Base-by-base conservation (phyloP, 1,139 yeast species). In the Candida pseudoviswanathii region DNA sequence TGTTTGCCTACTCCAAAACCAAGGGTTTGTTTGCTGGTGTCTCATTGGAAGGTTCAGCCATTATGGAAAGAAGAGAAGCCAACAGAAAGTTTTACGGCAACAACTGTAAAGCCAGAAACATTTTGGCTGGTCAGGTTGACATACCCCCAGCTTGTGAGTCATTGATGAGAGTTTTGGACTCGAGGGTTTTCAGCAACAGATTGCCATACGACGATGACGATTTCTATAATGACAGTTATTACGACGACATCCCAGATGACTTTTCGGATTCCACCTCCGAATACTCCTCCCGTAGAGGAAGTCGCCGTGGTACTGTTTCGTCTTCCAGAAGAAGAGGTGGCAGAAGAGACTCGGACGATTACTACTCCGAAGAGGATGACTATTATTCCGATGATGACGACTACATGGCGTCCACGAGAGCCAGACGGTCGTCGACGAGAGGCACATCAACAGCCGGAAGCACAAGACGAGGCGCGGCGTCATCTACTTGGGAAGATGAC, bases 1-100 rank as follows among this genome's bases (percentile, higher is more conserved):
- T 94, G 16, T 94, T 92, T 65, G 77, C 97, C 1, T 94, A 94
- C 69, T 90, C 98, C 11, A 94, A 94, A 69, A 92, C 97, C 2
- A 94, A 95, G 67, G 99, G 99, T 53, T 78, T 94, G 49, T 94
- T 90, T 73, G 99, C 99, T 0, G 99, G 99, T 61, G 95, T 94
- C 30, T 92, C 98, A 1, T 80, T 94, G 47, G 99, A 94, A 71
- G 99, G 99, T 44, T 90, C 97, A 2, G 96, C 95, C 29, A 83
- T 94, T 51, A 80, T 94, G 16, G 99, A 94, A 71, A 86, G 99
- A 73, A 82, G 98, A 70, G 99, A 94, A 60, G 97, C 98, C 32
- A 94, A 94, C 69, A 80, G 97, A 63, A 91, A 91, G 70, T 92
- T 94, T 64, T 94, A 94, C 65, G 98, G 99, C 39, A 80, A 77